Evolutionary conservation across 1,284 basidiomycete species (phyloP).

Genomic region (Malassezia sympodialis): DNA sequence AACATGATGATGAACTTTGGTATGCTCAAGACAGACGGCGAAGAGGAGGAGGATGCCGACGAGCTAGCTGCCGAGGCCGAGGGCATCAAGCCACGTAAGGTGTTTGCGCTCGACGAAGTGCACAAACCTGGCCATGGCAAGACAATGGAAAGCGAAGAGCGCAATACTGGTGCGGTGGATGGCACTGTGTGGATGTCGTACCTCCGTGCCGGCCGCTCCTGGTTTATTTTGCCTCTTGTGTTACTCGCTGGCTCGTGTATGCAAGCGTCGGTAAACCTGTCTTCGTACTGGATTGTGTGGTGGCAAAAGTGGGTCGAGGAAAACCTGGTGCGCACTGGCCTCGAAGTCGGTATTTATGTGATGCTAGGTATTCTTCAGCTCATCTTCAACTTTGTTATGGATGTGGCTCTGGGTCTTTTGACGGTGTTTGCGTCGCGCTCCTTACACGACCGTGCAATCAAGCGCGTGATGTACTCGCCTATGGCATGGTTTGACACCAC

Average conservation of each 20-base stretch:
- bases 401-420: slow-evolving; percentile 57
- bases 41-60: slow-evolving; percentile 12
- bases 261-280: slow-evolving; percentile 56
- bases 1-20: slow-evolving; percentile 14
- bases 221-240: slow-evolving; percentile 56
- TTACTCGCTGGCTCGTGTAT: slow-evolving; percentile 56
- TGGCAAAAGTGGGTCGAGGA: slow-evolving; percentile 50
- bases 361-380: slow-evolving; percentile 57
- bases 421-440: slow-evolving; percentile 59
- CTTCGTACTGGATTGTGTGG: slow-evolving; percentile 50
- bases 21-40: background rate
- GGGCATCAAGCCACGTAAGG: background rate
- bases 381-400: slow-evolving; percentile 58
- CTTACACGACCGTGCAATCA: slow-evolving; percentile 57
- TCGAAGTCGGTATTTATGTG: slow-evolving; percentile 66
- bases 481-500: slow-evolving; percentile 73
- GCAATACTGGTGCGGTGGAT: slow-evolving; percentile 45
- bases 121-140: slow-evolving; percentile 11
- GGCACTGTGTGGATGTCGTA: slow-evolving; percentile 59
- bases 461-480: slow-evolving; percentile 59
- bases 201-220: slow-evolving; percentile 58
- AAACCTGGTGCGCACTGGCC: slow-evolving; percentile 42
- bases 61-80: slow-evolving; percentile 14
- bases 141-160: slow-evolving; percentile 39
- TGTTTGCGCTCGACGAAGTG: background rate